phyloP scores from a whole-genome alignment of 345 rosid species.

The Salix udensis region DNA sequence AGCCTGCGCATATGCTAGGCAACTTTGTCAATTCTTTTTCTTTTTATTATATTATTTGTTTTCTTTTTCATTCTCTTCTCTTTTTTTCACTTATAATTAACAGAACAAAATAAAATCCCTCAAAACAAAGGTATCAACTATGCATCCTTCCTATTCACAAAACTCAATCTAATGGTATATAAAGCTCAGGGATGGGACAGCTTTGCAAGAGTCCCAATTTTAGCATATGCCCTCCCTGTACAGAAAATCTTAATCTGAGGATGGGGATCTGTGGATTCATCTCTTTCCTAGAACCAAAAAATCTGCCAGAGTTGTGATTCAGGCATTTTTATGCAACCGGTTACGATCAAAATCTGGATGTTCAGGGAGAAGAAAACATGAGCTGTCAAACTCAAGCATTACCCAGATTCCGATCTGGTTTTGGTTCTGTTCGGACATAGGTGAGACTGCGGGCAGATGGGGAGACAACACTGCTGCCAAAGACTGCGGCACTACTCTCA shows the following conservation, averaged over 20 bases:
- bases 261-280: neutral
- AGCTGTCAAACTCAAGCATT: slow-evolving; percentile 20
- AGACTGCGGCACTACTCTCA: slow-evolving; percentile 28
- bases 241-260: slow-evolving; percentile 12
- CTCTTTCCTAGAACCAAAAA: slow-evolving; percentile 4
- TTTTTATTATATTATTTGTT: neutral
- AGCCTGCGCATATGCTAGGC: neutral
- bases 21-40: neutral
- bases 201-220: neutral
- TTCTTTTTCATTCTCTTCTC: neutral
- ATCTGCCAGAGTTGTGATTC: slow-evolving; percentile 1
- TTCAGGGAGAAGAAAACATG: neutral
- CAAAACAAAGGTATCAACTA: slow-evolving; percentile 2
- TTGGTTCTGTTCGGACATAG: slow-evolving; percentile 63
- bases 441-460: slow-evolving; percentile 63
- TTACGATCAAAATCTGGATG: neutral
- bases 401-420: slow-evolving; percentile 35
- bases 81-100: neutral
- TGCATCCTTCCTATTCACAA: slow-evolving; percentile 20
- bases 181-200: neutral
- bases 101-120: slow-evolving; percentile 4
- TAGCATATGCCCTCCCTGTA: slow-evolving; percentile 8
- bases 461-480: slow-evolving; percentile 31
- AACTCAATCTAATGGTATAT: slow-evolving; percentile 7
- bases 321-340: neutral